Conservation (phyloP, 2,329 filamentous ascomycete genomes). For the Pezicula carpinea region DNA sequence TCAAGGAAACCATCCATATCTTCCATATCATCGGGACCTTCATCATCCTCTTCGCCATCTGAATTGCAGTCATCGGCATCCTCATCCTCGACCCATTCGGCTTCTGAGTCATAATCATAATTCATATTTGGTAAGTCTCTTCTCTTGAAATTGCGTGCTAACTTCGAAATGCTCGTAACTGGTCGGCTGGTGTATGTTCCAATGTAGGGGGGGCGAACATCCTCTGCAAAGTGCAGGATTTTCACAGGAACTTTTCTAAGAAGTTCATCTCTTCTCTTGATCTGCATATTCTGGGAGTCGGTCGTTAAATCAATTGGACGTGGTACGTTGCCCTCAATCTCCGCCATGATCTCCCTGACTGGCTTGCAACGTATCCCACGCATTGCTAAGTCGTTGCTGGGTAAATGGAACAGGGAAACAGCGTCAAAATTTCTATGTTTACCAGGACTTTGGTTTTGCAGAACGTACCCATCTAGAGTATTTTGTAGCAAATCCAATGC, state of each 20-base stretch:
- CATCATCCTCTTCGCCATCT: slow-evolving; percentile 65
- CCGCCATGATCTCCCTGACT: slow-evolving; percentile 27
- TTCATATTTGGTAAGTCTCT: slow-evolving; percentile 56
- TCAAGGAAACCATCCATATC: slow-evolving; percentile 63
- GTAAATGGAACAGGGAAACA: slow-evolving; percentile 41
- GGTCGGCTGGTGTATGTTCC: slow-evolving; percentile 58
- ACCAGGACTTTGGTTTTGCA: slow-evolving; percentile 42
- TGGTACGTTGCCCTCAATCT: slow-evolving; percentile 18
- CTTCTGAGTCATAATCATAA: slow-evolving; percentile 84
- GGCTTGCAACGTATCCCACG: slow-evolving; percentile 36
- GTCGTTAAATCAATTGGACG: slow-evolving; percentile 27
- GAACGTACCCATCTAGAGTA: slow-evolving; percentile 49
- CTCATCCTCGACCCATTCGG: slow-evolving; percentile 74
- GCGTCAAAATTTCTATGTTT: slow-evolving; percentile 38
- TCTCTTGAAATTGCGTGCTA: slow-evolving; percentile 50
- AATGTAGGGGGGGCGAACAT: slow-evolving; percentile 65
- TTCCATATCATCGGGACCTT: slow-evolving; percentile 63
- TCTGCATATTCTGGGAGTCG: slow-evolving; percentile 27
- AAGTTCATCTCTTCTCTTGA: slow-evolving; percentile 16
- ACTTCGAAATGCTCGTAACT: slow-evolving; percentile 38
- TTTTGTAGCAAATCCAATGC: slow-evolving; percentile 46
- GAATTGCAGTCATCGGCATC: slow-evolving; percentile 48
- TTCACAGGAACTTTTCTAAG: slow-evolving; percentile 25
- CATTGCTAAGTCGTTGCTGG: slow-evolving; percentile 23
- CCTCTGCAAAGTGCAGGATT: slow-evolving; percentile 47